Base-by-base conservation (phyloP, 768 basidiomycete species). In the Podaxis carcinomalis region DNA sequence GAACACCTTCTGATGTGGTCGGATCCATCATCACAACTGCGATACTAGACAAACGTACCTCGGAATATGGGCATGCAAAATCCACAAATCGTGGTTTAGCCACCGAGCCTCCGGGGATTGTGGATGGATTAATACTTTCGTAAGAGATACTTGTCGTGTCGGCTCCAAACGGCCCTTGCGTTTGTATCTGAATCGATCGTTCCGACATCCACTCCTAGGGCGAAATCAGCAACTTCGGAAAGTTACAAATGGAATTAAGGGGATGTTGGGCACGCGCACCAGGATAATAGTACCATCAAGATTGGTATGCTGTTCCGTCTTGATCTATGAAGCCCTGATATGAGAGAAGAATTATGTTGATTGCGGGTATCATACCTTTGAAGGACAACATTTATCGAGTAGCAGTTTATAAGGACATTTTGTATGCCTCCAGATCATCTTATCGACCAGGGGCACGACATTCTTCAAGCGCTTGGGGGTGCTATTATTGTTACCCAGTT, bases 61-160 rank as follows among this genome's bases (percentile, higher is more conserved):
- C 88, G 6, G 74, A 65, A 63, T 86, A 72, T 56, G 75, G 79
- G 67, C 88, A 94, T 1, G 84, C 77, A 69, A 90, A 95, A 56
- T 95, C 90, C 0, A 81, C 78, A 67, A 94, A 93, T n/a, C 83
- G 81, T 11, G 92, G 92, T 70, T 92, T 94, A 55, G 7, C 83
- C 79, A 68, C 84, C 79, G 10, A 82, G 80, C 9, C 77, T 68
- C 0, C 82, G 81, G 11, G 75, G 70, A 35, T 81, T 70, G 16
- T 74, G 28, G 37, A 86, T 76, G 2, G 78, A 72, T 37, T 81
- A 78, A 14, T 82, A 78, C 5, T 74, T 73, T 0, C 85, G 85
- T 57, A 88, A 83, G 27, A 84, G 63, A 2, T 88, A 86, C 4
- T 75, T 68, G 60, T 83, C 47, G 40, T 76, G 11, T 59, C 69